A percentile compares a stretch with the other conserved stretches of the same genome.
phyloP scores from a whole-genome alignment of 176 grass and related monocot genomes.

The Bothriochloa decipiens region DNA sequence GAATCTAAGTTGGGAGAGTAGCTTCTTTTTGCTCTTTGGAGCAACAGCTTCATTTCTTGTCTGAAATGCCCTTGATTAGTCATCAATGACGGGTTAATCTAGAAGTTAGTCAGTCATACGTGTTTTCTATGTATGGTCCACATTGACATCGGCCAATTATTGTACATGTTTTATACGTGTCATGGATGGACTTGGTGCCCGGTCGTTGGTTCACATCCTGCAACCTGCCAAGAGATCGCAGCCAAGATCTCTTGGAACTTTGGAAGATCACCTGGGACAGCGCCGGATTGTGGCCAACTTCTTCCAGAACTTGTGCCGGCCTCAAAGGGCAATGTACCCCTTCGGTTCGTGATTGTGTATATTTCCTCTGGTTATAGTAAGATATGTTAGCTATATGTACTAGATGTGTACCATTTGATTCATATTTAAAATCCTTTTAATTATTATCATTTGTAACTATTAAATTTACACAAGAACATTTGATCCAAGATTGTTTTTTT shows the following conservation, averaged over 20 bases:
- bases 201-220: slow-evolving; percentile 39
- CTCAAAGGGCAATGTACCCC: background rate
- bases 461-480: no score
- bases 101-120: background rate
- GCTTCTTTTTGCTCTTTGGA: no score
- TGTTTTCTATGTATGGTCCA: background rate
- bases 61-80: no score
- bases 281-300: background rate
- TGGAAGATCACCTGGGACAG: slow-evolving; percentile 2
- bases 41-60: no score
- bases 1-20: no score
- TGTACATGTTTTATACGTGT: background rate
- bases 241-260: slow-evolving; percentile 13
- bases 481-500: no score
- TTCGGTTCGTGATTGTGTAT: background rate
- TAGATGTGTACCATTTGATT: no score
- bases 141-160: slow-evolving; percentile 3
- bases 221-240: slow-evolving; percentile 38
- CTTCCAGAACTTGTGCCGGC: background rate
- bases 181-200: no score
- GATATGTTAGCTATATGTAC: no score
- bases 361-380: background rate
- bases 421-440: no score
- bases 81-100: no score
- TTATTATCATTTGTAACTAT: no score